Evolutionary conservation across 2,329 filamentous ascomycete genomes (phyloP), one percentile per base, ranked within the genome.

Genomic region (Ophiostoma montium): DNA sequence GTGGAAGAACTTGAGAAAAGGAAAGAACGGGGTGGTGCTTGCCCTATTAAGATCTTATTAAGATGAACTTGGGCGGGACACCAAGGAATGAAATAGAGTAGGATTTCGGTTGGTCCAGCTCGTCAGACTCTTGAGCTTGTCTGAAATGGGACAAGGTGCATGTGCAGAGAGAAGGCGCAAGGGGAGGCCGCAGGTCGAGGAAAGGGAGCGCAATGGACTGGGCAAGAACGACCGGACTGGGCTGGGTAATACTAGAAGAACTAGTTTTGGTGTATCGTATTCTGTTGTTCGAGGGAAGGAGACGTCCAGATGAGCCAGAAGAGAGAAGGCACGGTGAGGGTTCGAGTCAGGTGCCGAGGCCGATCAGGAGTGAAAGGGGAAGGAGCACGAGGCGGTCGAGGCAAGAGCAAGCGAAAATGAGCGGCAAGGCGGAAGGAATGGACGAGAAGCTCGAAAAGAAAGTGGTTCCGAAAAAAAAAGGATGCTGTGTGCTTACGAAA

Each of bases 101-200:
- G 27, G 27, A 45, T 13, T 21, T 35, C 41, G 13, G 23, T 21
- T 35, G 36, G 35, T 47, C 23, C 35, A 35, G 38, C 18, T 50
- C 38, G 30, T 21, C 21, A 36, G 41, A 23, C 35, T 19, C n/a
- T 30, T 31, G 10, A 30, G 41, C 51, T 52, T 50, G 51, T 45
- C 51, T 52, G 35, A 48, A 50, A 46, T 35, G 45, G 49, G 49
- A 42, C 39, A 42, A 30, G 39, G 36, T 41, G 36, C 36, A n/a
- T 42, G 35, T 3, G 38, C 2, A 38, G 35, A 38, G 35, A 38
- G 10, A 35, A 8, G 15, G 16, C 8, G 3, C 16, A 19, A 21
- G 21, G 18, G 15, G 16, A 15, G 3, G 36, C 19, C 7, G 21
- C 8, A 12, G 18, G 23, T 30, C 23, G 23, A 31, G 39, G 3